These are phyloP conservation scores for Entomortierella lignicola DNA, from an alignment of 192 early-diverging fungal species.

Conservation along the genomic window DNA sequence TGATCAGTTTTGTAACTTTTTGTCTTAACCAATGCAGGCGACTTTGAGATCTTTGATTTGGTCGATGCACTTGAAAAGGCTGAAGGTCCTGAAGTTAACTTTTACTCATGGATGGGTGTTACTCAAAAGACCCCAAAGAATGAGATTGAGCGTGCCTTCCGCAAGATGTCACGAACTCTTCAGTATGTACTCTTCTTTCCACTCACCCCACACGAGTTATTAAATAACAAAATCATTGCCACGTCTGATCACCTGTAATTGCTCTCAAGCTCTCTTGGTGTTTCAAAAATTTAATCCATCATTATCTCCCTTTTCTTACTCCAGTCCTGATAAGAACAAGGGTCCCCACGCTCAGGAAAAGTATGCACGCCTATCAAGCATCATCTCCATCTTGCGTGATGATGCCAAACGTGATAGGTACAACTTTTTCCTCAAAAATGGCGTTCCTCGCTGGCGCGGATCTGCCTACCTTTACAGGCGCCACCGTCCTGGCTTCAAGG, in stretches of 20 bases:
- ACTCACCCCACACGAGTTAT: not conserved
- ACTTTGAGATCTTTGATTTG: constrained; percentile 88
- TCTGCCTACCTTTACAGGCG: constrained; percentile 80
- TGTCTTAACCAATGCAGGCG: constrained; percentile 54
- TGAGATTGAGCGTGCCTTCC: constrained; percentile 75
- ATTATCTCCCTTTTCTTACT: not conserved
- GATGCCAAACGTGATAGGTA: constrained; percentile 73
- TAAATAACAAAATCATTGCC: not conserved
- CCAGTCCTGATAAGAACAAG: constrained; percentile 79
- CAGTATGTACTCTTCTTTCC: constrained; percentile 61
- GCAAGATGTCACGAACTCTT: constrained; percentile 72
- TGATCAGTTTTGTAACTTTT: constrained; percentile 16
- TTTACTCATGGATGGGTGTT: constrained; percentile 75
- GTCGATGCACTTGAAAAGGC: constrained; percentile 76
- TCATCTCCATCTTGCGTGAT: constrained; percentile 75
- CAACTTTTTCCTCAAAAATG: constrained; percentile 85
- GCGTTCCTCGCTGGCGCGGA: constrained; percentile 83
- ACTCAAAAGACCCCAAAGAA: constrained; percentile 59
- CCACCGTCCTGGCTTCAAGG: constrained; percentile 76
- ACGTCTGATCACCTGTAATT: not conserved
- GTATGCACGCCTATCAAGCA: constrained; percentile 73
- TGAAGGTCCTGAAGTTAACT: constrained; percentile 65
- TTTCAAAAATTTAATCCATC: not conserved
- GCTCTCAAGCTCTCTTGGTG: not conserved
- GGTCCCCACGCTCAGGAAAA: constrained; percentile 63